Base-by-base conservation (phyloP, 306 rosid genomes). In the Malus orientalis region DNA sequence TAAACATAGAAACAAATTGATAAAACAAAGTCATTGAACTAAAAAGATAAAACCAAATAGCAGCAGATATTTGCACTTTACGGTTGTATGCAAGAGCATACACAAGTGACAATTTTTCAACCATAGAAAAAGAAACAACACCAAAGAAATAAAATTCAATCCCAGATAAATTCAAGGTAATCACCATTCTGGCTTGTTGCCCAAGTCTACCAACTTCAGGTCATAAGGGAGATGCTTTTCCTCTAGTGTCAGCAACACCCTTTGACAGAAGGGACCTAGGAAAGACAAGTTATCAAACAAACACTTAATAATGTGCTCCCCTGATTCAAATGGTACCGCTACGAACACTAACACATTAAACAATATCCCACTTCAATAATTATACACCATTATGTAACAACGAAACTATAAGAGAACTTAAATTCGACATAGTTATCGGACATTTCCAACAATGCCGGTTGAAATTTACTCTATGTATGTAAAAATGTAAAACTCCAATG, bases 161-260 rank as follows among this genome's bases (percentile, higher is more conserved):
- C 45, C 19, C 55, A 63, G 64, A 27, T 51, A 78, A 76, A 81
- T 19, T 19, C 68, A 70, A 70, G 85, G 74, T 53, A 32, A 79
- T 85, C 80, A 93, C 97, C 98, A 94, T 68, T 92, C 96, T 45
- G 97, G 98, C 85, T 89, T 95, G 93, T 90, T 84, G 55, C 70
- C 51, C 81, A 92, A 80, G 86, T 92, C 93, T 64, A 92, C 97
- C 85, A 95, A 81, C 86, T 92, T 92, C 19, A 82, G 54, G 51
- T 95, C 97, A 83, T 92, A 95, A 83, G 97, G 90, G 45, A 95
- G 81, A 82, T 86, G 89, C 70, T 95, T 95, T 78, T 90, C 98
- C 84, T 95, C 98, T 77, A 92, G 80, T 8, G 97, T 92, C 76
- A 95, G 85, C 80, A 95, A 76, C 23, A 95, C 93, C 88, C 97